A percentile compares a stretch with the other conserved stretches of the same genome.
Conservation (phyloP, 495 filamentous ascomycete genomes). For the Penicillium egyptiacum region DNA sequence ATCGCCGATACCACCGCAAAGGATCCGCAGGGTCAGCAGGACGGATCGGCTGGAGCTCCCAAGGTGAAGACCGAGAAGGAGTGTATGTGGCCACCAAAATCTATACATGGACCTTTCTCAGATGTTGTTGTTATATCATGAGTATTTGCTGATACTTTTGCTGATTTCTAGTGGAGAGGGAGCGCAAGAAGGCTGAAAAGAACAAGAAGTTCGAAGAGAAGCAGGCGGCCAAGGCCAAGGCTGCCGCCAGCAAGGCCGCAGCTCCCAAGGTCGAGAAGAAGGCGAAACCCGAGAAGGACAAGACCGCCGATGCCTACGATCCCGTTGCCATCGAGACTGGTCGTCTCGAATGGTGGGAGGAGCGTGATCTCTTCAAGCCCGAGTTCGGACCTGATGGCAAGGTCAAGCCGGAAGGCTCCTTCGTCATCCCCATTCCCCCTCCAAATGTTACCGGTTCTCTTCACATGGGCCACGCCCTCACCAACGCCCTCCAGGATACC, state of each 20-base stretch:
- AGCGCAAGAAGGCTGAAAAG: slow-evolving; percentile 61
- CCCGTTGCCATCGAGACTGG: slow-evolving; percentile 56
- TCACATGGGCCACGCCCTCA: slow-evolving; percentile 71
- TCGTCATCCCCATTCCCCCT: slow-evolving; percentile 73
- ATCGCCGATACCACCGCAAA: slow-evolving; percentile 43
- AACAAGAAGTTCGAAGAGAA: slow-evolving; percentile 60
- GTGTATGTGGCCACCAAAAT: slow-evolving; percentile 36
- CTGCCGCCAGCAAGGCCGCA: slow-evolving; percentile 39
- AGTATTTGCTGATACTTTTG: slow-evolving; percentile 21
- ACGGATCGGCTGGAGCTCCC: slow-evolving; percentile 39
- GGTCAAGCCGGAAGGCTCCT: slow-evolving; percentile 65
- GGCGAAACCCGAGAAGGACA: slow-evolving; percentile 54
- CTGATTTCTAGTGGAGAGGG: slow-evolving; percentile 48
- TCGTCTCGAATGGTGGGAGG: slow-evolving; percentile 62
- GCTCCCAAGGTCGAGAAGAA: slow-evolving; percentile 56
- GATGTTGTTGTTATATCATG: neutral
- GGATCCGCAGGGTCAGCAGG: slow-evolving; percentile 37
- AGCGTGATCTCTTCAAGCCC: slow-evolving; percentile 69
- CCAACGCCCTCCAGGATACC: slow-evolving; percentile 68
- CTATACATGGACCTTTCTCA: neutral
- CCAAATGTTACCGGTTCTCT: slow-evolving; percentile 75
- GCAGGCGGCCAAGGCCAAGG: slow-evolving; percentile 54
- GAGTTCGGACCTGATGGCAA: slow-evolving; percentile 64
- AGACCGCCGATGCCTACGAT: slow-evolving; percentile 56
- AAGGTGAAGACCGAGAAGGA: slow-evolving; percentile 65